Evolutionary conservation across 768 basidiomycete species (phyloP), one percentile per base, ranked within the genome.

Genomic region (Kwoniella mangroviensis): DNA sequence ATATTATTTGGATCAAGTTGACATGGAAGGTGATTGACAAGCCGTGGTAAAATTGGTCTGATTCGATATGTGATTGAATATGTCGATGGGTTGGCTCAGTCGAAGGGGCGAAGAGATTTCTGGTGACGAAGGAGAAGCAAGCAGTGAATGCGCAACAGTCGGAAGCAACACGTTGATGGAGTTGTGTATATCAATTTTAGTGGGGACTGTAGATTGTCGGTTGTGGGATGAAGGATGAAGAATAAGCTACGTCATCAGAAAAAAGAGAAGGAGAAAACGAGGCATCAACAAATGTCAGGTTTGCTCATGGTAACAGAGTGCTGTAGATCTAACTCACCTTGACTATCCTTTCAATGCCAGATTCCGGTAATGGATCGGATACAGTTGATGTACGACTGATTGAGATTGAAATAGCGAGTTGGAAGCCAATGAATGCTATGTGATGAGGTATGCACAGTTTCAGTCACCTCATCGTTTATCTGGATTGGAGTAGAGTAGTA

Each of bases 151-250:
- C 34, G 34, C 34, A 34, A 34, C 34, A 34, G 34, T 34, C 34
- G 9, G 34, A 34, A 34, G 34, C 34, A 34, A 34, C 9, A 34
- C 6, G 34, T 34, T 7, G 34, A 7, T 34, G 34, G 6, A 1
- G 7, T 13, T 34, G 56, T 57, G 56, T 57, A 57, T 57, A 11
- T 34, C 22, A 26, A 57, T 12, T 12, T 0, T 11, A 93, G 93
- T 10, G 90, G 89, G 26, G 93, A 85, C 0, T 0, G 34, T 15
- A 62, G 11, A 24, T 42, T 28, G 60, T 62, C 41, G 28, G 13
- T 19, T 40, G 34, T 19, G 40, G 41, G 21, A 17, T 19, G 34
- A 40, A 59, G 41, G 21, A 17, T 19, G 34, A 28, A 34, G 42
- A 43, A 43, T 12, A 43, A 62, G 15, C 60, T 19, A 62, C 40